Evolutionary conservation across 2,329 filamentous ascomycete species (phyloP).

Genomic region (Orbilia javanica): DNA sequence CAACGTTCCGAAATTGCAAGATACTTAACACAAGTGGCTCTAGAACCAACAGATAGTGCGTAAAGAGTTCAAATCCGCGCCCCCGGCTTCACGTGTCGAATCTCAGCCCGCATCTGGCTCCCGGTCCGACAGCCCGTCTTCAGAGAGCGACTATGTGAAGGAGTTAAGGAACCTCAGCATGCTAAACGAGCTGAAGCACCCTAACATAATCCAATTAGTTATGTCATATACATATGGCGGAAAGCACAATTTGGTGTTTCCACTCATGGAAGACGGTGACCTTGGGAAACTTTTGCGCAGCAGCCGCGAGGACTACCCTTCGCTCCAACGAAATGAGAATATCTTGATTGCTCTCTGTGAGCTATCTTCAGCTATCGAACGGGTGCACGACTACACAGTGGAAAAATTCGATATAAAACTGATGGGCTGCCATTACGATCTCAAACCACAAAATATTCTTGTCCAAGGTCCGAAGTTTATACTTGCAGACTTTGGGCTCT

Average conservation of each 20-base stretch:
- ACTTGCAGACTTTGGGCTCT: slow-evolving; percentile 63
- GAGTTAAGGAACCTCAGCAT: slow-evolving; percentile 47
- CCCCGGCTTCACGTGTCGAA: neutral
- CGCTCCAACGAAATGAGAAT: slow-evolving; percentile 21
- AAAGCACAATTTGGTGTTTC: slow-evolving; percentile 45
- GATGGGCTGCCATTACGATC: slow-evolving; percentile 64
- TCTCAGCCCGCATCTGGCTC: neutral
- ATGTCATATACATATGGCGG: slow-evolving; percentile 46
- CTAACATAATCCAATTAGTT: slow-evolving; percentile 42
- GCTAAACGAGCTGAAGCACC: slow-evolving; percentile 41
- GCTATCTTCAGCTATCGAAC: slow-evolving; percentile 61
- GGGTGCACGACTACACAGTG: slow-evolving; percentile 59
- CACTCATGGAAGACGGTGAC: slow-evolving; percentile 50
- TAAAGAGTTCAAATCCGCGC: slow-evolving; percentile 39
- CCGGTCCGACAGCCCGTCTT: neutral
- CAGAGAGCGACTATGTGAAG: slow-evolving; percentile 34
- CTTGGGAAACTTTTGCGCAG: slow-evolving; percentile 36
- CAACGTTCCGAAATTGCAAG: neutral
- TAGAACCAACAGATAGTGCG: slow-evolving; percentile 37
- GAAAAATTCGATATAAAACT: slow-evolving; percentile 57
- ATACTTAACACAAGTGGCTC: neutral
- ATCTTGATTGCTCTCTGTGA: slow-evolving; percentile 57
- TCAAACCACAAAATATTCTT: slow-evolving; percentile 63
- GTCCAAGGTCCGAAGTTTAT: slow-evolving; percentile 60
- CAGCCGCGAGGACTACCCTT: neutral